Evolutionary conservation across 148 eudicot genomes (phyloP).

Genomic region (Fallopia convolvulus): DNA sequence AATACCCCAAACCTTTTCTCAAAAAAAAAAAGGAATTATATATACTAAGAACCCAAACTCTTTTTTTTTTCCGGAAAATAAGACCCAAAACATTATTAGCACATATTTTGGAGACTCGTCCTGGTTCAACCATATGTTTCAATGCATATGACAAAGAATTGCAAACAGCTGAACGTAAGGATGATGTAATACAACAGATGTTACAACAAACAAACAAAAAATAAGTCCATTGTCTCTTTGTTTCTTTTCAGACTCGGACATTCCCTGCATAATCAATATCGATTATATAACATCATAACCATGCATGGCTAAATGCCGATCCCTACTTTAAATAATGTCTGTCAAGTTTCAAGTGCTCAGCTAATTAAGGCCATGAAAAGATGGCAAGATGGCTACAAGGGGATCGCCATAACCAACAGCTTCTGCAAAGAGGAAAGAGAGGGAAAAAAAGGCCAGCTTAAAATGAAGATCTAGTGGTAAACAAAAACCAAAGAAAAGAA

Average conservation of each 20-base stretch:
- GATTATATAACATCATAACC: neutral
- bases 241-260: neutral
- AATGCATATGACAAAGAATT: neutral
- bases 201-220: neutral
- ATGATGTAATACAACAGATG: neutral
- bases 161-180: neutral
- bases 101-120: too few relatives aligned
- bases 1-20: too few relatives aligned
- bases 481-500: neutral
- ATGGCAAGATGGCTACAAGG: slow-evolving; percentile 66
- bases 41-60: neutral
- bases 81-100: neutral
- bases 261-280: neutral
- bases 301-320: neutral
- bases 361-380: slow-evolving; percentile 29
- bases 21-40: too few relatives aligned
- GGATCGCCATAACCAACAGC: slow-evolving; percentile 87
- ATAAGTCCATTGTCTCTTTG: neutral
- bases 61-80: neutral
- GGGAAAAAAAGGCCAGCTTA: neutral
- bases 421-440: slow-evolving; percentile 34
- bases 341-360: neutral
- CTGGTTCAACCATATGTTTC: neutral
- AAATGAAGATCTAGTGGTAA: neutral
- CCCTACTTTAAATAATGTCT: neutral